Base-by-base conservation (phyloP, 352 stramenopile species). In the Thalassiosira mediterranea region DNA sequence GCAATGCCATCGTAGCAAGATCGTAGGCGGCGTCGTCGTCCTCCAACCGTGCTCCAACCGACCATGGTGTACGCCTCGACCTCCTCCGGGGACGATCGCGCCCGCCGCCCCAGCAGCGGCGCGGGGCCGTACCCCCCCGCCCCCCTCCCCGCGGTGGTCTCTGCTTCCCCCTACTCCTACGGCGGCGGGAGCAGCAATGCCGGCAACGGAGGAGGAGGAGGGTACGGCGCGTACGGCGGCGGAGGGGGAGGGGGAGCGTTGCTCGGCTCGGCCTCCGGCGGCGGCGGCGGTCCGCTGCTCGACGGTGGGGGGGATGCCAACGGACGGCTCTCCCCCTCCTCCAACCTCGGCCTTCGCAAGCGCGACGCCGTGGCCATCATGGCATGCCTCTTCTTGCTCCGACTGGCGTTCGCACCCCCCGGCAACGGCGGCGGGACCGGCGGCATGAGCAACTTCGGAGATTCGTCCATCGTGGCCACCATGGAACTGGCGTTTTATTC, bases 401-500 rank as follows among this genome's bases (percentile, higher is more conserved):
- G 74, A 48, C 32, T 83, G 53, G 74, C 74, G 52, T 83, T 83
- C 48, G 57, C 57, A 3, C 73, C 60, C 1, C 31, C 63, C 15
- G n/a, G 2, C 3, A 38, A 38, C 28, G 29, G 48, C 4, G 49
- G 44, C 26, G 58, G 32, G 13, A n/a, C 31, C 0, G 21, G 21
- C 0, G 44, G 44, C 7, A 11, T 63, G n/a, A 29, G 52, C 5
- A 60, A 38, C 31, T 57, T 69, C 13, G 54, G 29, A 13, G 62
- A 80, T 60, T 60, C 51, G 5, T 63, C 46, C 21, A 69, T 76
- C 29, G 40, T 32, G 10, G 74, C 66, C 8, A 69, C 60, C 31
- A 71, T 77, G 60, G 53, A 74, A 53, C 57, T 83, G 54, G 61
- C 67, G 17, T 83, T 83, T 52, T 83, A 83, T 57, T 42, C 44